These are phyloP conservation scores for Aspergillus wentii DNA, from an alignment of 495 filamentous ascomycete genomes.

Conservation along the genomic window DNA sequence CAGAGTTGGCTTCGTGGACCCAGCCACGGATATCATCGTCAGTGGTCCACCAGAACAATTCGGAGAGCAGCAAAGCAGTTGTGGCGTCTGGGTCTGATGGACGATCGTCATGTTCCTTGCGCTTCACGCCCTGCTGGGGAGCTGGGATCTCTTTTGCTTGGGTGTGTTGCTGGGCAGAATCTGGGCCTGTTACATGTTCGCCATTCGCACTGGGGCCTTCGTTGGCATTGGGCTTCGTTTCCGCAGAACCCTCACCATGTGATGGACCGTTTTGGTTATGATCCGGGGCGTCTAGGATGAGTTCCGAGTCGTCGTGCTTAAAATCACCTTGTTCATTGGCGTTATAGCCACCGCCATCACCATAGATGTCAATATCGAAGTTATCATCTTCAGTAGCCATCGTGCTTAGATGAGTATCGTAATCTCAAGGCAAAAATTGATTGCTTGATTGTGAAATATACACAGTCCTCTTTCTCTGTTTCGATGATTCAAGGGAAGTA, in stretches of 20 bases:
- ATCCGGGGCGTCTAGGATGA: slow-evolving; percentile 35
- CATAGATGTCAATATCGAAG: slow-evolving; percentile 98
- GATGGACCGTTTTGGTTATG: slow-evolving; percentile 14
- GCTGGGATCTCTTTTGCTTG: slow-evolving; percentile 13
- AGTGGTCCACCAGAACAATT: slow-evolving; percentile 93
- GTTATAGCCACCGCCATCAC: slow-evolving; percentile 59
- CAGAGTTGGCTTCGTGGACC: slow-evolving; percentile 68
- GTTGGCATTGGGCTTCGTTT: slow-evolving; percentile 14
- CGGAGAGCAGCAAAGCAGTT: slow-evolving; percentile 75
- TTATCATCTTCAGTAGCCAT: slow-evolving; percentile 85
- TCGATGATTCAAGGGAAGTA: slow-evolving; percentile 36
- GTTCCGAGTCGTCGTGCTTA: slow-evolving; percentile 43
- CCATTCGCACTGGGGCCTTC: slow-evolving; percentile 16
- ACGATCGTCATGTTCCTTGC: slow-evolving; percentile 71
- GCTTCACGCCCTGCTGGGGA: slow-evolving; percentile 65
- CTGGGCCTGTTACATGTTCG: slow-evolving; percentile 16
- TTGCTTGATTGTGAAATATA: slow-evolving; percentile 33
- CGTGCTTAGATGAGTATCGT: slow-evolving; percentile 29
- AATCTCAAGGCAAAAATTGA: slow-evolving; percentile 23
- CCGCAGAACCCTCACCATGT: slow-evolving; percentile 12
- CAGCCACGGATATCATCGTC: slow-evolving; percentile 93
- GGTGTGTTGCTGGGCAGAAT: slow-evolving; percentile 13
- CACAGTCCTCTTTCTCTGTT: slow-evolving; percentile 26
- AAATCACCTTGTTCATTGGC: slow-evolving; percentile 44
- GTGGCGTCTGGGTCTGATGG: slow-evolving; percentile 79